These are phyloP conservation scores for Aspergillus calidoustus DNA, from an alignment of 2,329 filamentous ascomycete genomes.

Conservation along the genomic window DNA sequence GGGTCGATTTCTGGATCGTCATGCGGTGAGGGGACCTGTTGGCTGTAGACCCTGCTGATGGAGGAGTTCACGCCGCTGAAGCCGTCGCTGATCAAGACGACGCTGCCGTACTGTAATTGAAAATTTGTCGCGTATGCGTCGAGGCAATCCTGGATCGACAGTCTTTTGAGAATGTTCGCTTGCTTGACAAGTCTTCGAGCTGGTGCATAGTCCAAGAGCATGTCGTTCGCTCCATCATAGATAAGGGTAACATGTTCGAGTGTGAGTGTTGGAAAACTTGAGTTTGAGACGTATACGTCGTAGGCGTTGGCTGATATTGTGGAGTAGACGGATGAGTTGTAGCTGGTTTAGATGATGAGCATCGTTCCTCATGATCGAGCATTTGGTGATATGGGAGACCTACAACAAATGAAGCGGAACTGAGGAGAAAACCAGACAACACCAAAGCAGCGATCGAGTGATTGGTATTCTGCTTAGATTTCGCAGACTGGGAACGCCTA, in stretches of 20 bases:
- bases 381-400: slow-evolving; percentile 16
- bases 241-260: no score
- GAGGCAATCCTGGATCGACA: slow-evolving; percentile 18
- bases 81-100: slow-evolving; percentile 19
- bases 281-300: background rate
- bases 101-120: slow-evolving; percentile 15
- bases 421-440: slow-evolving; percentile 20
- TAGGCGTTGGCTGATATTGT: slow-evolving; percentile 5
- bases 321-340: background rate
- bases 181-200: background rate
- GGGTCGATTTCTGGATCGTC: background rate
- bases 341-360: background rate
- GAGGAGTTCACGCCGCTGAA: background rate
- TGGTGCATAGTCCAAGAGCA: no score
- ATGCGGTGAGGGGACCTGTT: background rate
- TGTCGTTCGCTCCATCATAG: no score
- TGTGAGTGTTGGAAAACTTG: no score
- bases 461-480: slow-evolving; percentile 38
- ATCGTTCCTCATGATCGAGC: slow-evolving; percentile 18
- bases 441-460: slow-evolving; percentile 27
- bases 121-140: slow-evolving; percentile 23
- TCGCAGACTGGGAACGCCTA: slow-evolving; percentile 45
- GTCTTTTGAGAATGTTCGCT: background rate
- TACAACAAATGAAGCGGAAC: slow-evolving; percentile 22
- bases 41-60: background rate